A percentile compares a stretch with the other conserved stretches of the same genome.
These are phyloP conservation scores for Lathyrus aphaca DNA, from an alignment of 306 rosid species.

Conservation along the genomic window DNA sequence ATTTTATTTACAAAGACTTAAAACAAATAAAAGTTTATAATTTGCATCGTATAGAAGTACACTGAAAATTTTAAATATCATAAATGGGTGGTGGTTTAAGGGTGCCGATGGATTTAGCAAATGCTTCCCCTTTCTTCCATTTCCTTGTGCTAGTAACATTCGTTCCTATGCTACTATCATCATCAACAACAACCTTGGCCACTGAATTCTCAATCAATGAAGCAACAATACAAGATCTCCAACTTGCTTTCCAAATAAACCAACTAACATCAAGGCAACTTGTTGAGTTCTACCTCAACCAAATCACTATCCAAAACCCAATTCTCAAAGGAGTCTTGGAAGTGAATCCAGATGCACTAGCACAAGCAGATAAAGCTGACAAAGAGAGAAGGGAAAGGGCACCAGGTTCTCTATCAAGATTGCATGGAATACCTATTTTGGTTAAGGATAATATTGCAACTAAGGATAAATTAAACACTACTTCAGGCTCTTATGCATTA, in stretches of 20 bases:
- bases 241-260: slow-evolving; percentile 52
- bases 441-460: slow-evolving; percentile 71
- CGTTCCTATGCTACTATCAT: not conserved
- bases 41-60: too few species aligned
- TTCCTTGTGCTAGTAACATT: too few species aligned
- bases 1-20: too few species aligned
- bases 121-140: too few species aligned
- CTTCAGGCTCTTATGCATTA: slow-evolving; percentile 67
- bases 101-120: too few species aligned
- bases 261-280: slow-evolving; percentile 62
- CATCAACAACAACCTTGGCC: not conserved
- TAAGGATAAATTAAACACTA: slow-evolving; percentile 69
- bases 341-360: slow-evolving; percentile 63
- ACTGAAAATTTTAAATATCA: too few species aligned
- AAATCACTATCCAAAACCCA: slow-evolving; percentile 49
- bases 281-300: slow-evolving; percentile 58
- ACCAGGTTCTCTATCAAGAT: slow-evolving; percentile 19
- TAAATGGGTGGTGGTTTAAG: too few species aligned
- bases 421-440: slow-evolving; percentile 73
- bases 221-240: slow-evolving; percentile 59
- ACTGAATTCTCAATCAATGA: slow-evolving; percentile 49
- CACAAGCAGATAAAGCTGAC: slow-evolving; percentile 59
- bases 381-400: slow-evolving; percentile 34
- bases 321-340: slow-evolving; percentile 56
- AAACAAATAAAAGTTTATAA: too few species aligned